A percentile compares a stretch with the other conserved stretches of the same genome.
phyloP scores from a whole-genome alignment of 2,329 filamentous ascomycete genomes.

The Cladorrhinum sp. region DNA sequence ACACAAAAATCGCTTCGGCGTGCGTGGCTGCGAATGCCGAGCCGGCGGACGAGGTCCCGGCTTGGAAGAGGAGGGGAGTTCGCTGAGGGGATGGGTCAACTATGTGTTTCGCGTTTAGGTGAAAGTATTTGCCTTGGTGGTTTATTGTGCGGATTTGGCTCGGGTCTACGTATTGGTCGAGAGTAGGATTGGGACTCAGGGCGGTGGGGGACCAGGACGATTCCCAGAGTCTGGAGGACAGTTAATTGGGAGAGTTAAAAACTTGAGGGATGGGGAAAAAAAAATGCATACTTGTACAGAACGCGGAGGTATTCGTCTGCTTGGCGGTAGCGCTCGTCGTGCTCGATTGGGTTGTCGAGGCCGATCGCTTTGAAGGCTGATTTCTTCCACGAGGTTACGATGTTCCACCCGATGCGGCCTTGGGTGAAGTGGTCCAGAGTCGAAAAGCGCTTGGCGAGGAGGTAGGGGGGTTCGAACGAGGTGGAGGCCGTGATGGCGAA shows the following conservation, averaged over 20 bases:
- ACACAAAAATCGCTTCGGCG: conserved; percentile 55
- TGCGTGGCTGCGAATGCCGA: conserved; percentile 50
- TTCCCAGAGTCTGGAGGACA: conserved; percentile 43
- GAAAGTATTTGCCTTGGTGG: conserved; percentile 49
- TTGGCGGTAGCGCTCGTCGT: conserved; percentile 50
- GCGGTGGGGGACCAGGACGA: conserved; percentile 46
- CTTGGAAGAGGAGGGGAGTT: conserved; percentile 51
- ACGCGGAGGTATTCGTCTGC: conserved; percentile 54
- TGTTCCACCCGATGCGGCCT: conserved; percentile 64
- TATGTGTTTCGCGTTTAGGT: conserved; percentile 36
- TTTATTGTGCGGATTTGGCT: conserved; percentile 51
- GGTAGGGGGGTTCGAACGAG: conserved; percentile 59
- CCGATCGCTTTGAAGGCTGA: conserved; percentile 57
- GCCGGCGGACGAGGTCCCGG: conserved; percentile 52
- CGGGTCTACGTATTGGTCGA: conserved; percentile 51
- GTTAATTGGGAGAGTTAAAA: background rate
- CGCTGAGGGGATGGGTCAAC: conserved; percentile 49
- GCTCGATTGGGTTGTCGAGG: conserved; percentile 50
- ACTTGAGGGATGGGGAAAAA: background rate
- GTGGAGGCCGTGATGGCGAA: conserved; percentile 64
- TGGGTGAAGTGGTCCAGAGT: conserved; percentile 60
- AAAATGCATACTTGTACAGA: conserved; percentile 45
- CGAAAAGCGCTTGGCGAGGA: conserved; percentile 60
- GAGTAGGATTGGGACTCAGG: conserved; percentile 41
- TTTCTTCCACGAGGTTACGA: conserved; percentile 62